A percentile compares a stretch with the other conserved stretches of the same genome.
Evolutionary conservation across 768 basidiomycete species (phyloP).

Genomic region (Podaxis sp.): DNA sequence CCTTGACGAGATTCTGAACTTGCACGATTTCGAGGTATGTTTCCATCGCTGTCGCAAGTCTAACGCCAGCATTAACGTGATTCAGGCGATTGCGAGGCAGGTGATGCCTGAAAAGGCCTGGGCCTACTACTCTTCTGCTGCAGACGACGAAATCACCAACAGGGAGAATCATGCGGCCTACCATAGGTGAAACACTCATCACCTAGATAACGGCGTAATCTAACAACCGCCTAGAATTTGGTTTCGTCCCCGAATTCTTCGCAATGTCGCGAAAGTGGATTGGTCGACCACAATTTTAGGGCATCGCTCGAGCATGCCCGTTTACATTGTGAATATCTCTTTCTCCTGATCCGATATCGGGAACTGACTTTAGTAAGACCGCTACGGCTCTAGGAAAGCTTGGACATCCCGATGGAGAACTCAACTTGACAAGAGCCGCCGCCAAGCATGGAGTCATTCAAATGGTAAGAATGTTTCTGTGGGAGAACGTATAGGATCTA

Average conservation of each 20-base stretch:
- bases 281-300: conserved; percentile 85
- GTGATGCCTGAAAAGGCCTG: conserved; percentile 88
- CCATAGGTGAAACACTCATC: conserved; percentile 57
- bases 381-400: conserved; percentile 94
- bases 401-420: conserved; percentile 93
- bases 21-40: conserved; percentile 92
- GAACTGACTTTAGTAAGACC: conserved; percentile 30
- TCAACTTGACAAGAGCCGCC: conserved; percentile 87
- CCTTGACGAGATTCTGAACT: conserved; percentile 76
- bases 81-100: conserved; percentile 75
- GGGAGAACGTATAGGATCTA: neutral
- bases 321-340: conserved; percentile 45
- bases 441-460: conserved; percentile 61
- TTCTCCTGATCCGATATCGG: neutral
- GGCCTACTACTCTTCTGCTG: conserved; percentile 97
- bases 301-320: conserved; percentile 68
- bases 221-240: conserved; percentile 55
- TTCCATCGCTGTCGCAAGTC: neutral
- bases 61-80: conserved; percentile 3
- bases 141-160: conserved; percentile 91
- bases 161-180: conserved; percentile 91
- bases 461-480: conserved; percentile 34
- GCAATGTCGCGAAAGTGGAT: conserved; percentile 85
- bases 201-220: neutral
- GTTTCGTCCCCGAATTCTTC: conserved; percentile 87